Conservation (phyloP, 164 flowering plant genomes). For the Dillenia suffruticosa region DNA sequence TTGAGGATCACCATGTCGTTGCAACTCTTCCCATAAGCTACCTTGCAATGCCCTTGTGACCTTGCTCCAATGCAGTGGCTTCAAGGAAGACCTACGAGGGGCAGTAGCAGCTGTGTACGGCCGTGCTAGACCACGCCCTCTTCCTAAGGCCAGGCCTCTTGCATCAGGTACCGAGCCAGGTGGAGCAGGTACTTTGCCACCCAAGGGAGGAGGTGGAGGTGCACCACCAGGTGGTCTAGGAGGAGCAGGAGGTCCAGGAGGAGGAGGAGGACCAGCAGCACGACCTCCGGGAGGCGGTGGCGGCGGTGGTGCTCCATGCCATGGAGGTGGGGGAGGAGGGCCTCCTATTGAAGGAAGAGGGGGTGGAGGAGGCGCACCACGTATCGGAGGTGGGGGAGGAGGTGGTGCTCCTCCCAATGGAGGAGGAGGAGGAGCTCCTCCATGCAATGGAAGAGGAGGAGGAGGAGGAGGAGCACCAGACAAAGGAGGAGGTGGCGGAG, state of each 20-base stretch:
- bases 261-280: slow-evolving; percentile 26
- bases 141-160: slow-evolving; percentile 31
- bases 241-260: slow-evolving; percentile 43
- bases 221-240: slow-evolving; percentile 54
- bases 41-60: slow-evolving; percentile 92
- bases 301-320: slow-evolving; percentile 1
- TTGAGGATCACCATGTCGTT: slow-evolving; percentile 69
- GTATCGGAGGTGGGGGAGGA: slow-evolving; percentile 7
- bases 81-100: slow-evolving; percentile 61
- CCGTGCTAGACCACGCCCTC: slow-evolving; percentile 69
- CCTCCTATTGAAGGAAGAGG: slow-evolving; percentile 16
- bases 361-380: not conserved
- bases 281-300: slow-evolving; percentile 30
- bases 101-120: slow-evolving; percentile 34
- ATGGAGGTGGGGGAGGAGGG: slow-evolving; percentile 7
- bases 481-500: not conserved
- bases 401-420: slow-evolving; percentile 1
- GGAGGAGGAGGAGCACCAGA: not conserved
- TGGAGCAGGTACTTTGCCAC: slow-evolving; percentile 28
- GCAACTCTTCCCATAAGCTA: slow-evolving; percentile 95
- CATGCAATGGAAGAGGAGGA: not conserved
- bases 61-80: slow-evolving; percentile 96
- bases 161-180: slow-evolving; percentile 12
- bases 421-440: slow-evolving; percentile 12
- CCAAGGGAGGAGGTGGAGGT: slow-evolving; percentile 64